Evolutionary conservation across 2,329 filamentous ascomycete species (phyloP).

Genomic region (Neofusicoccum umdonicola): DNA sequence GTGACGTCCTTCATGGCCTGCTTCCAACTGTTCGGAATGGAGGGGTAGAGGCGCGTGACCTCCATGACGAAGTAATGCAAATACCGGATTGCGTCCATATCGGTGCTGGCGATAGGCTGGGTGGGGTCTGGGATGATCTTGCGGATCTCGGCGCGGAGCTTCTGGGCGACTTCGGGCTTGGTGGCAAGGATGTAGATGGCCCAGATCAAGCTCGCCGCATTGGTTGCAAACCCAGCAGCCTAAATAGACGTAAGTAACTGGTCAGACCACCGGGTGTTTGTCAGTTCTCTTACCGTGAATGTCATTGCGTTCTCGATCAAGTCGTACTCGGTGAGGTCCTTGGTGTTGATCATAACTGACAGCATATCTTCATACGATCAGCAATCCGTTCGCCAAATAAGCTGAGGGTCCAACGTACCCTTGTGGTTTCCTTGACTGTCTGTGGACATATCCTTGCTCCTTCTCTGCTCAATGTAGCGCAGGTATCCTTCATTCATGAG

Average conservation of each 20-base stretch:
- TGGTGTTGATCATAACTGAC: background rate
- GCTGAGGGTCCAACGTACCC: background rate
- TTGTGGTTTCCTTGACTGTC: background rate
- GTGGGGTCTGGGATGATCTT: background rate
- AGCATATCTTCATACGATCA: background rate
- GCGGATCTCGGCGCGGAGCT: background rate
- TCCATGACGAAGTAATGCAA: background rate
- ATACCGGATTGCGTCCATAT: background rate
- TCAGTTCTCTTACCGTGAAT: background rate
- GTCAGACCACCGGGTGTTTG: background rate
- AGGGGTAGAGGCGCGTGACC: background rate
- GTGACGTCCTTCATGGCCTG: background rate
- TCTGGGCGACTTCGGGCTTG: background rate
- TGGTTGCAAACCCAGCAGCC: background rate
- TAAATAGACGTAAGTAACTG: background rate
- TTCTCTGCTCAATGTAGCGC: background rate
- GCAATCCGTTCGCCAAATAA: background rate
- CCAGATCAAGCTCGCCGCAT: background rate
- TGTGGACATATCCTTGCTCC: background rate
- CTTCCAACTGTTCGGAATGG: background rate
- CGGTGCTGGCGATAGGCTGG: background rate
- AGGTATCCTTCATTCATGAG: background rate
- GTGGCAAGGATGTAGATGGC: background rate
- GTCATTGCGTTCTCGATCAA: conserved; percentile 3
- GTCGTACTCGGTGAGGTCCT: background rate